phyloP scores from a whole-genome alignment of 2,329 filamentous ascomycete genomes.

The Sordariomycetes sp. region DNA sequence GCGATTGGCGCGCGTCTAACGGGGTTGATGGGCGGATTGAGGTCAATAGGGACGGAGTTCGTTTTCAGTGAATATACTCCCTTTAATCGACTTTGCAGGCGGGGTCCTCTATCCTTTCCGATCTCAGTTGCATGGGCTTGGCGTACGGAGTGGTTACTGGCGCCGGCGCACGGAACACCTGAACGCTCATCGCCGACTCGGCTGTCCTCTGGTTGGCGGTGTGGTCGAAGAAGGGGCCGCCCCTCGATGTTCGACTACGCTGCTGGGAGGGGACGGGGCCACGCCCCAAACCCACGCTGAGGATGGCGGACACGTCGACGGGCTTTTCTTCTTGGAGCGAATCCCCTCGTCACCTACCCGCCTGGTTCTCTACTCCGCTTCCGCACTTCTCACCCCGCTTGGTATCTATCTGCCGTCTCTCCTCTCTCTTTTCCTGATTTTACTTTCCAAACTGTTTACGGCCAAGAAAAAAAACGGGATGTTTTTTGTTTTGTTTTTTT shows the following conservation, averaged over 20 bases:
- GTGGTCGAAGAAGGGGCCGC: too few relatives aligned
- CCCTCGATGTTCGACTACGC: too few relatives aligned
- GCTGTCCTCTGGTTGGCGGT: too few relatives aligned
- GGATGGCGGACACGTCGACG: too few relatives aligned
- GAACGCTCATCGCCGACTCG: too few relatives aligned
- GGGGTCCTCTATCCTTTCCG: conserved; percentile 3
- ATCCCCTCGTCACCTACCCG: neutral
- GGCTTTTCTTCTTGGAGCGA: too few relatives aligned
- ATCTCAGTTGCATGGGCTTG: neutral
- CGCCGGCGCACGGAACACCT: too few relatives aligned
- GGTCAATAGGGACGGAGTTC: conserved; percentile 1
- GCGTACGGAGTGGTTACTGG: neutral
- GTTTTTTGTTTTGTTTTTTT: neutral
- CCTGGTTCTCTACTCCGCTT: neutral
- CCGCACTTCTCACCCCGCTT: neutral
- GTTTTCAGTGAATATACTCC: neutral
- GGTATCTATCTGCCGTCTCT: neutral
- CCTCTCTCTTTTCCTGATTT: too few relatives aligned
- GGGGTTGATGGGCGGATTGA: neutral
- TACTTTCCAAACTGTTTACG: neutral
- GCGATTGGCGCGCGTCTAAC: neutral
- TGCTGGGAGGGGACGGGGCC: too few relatives aligned
- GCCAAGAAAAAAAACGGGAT: neutral
- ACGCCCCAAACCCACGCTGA: too few relatives aligned
- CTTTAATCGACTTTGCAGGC: conserved; percentile 1